Evolutionary conservation across 2,329 filamentous ascomycete species (phyloP), one percentile per base, ranked within the genome.

Genomic region (Calonectria montana): DNA sequence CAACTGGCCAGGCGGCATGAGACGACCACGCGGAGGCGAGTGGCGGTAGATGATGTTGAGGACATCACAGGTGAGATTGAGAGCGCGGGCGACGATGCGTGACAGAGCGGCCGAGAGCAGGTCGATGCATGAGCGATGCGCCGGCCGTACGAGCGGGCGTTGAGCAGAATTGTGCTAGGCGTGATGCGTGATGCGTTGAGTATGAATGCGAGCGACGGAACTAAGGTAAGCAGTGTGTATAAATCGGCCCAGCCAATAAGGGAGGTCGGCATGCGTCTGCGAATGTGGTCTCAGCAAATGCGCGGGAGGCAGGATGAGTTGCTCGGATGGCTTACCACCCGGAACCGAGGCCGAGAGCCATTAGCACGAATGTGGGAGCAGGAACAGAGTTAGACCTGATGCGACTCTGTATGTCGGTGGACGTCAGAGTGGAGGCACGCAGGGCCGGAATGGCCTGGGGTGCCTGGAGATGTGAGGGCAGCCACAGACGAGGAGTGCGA

Each of bases 61-160:
- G 35, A 65, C 63, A 55, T 65, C 31, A 43, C 64, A 66, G 50
- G 64, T 66, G 35, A 53, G 47, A 53, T 62, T 62, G 57, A 15
- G 25, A 45, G 18, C 4, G 39, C 57, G 23, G 21, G 39, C 39
- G 57, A n/a, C 39, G 57, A 59, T 59, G 53, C 53, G 57, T 31
- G 39, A 62, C 57, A 45, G 39, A 62, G 57, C 39, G 39, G n/a
- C 25, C 29, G 25, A 29, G 57, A 45, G 57, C 39, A 29, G 57
- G 29, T 43, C 53, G 57, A 45, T 62, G 37, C 37, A 62, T 62
- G 57, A 62, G 57, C 57, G 57, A 31, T 62, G 53, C 53, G 31
- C 53, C 53, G 35, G 53, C 8, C 31, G 53, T 35, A 39, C n/a
- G 53, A 57, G 53, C 37, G 53, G 35, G 35, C 53, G 31, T 59